These are phyloP conservation scores for Polyrhizophydium stewartii DNA, from an alignment of 371 early-diverging fungal species.

Conservation along the genomic window DNA sequence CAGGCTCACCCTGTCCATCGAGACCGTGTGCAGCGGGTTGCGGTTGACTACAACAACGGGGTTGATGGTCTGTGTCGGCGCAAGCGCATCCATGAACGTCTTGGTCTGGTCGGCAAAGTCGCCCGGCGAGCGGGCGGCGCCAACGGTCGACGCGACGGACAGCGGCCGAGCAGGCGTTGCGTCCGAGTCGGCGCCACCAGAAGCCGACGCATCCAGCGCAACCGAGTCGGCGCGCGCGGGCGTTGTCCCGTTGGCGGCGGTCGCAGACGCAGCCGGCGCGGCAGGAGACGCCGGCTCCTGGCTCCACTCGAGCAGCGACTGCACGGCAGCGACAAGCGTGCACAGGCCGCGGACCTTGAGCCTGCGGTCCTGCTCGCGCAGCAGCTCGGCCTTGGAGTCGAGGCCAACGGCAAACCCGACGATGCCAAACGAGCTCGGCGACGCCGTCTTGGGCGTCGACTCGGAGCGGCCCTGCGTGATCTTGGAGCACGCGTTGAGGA, in stretches of 20 bases:
- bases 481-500: constrained; percentile 34
- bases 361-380: constrained; percentile 30
- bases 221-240: too few species aligned
- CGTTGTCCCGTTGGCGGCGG: too few species aligned
- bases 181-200: too few species aligned
- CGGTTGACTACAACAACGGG: constrained; percentile 27
- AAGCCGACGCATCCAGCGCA: too few species aligned
- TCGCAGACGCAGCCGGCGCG: too few species aligned
- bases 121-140: not conserved
- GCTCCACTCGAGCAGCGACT: constrained; percentile 42
- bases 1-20: constrained; percentile 17
- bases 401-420: constrained; percentile 22
- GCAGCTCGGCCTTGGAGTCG: constrained; percentile 23
- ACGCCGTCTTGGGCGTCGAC: constrained; percentile 8
- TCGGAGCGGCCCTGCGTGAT: constrained; percentile 36
- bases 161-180: not conserved
- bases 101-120: constrained; percentile 12
- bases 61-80: constrained; percentile 21
- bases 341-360: constrained; percentile 30
- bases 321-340: constrained; percentile 36
- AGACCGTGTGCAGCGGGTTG: constrained; percentile 33
- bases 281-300: constrained; percentile 12
- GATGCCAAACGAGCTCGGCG: constrained; percentile 3
- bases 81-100: constrained; percentile 30
- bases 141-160: not conserved